Percentiles rank a stretch among this genome's conserved stretches.
These are phyloP conservation scores for Sutorius australiensis DNA, from an alignment of 768 basidiomycete species.

Conservation along the genomic window DNA sequence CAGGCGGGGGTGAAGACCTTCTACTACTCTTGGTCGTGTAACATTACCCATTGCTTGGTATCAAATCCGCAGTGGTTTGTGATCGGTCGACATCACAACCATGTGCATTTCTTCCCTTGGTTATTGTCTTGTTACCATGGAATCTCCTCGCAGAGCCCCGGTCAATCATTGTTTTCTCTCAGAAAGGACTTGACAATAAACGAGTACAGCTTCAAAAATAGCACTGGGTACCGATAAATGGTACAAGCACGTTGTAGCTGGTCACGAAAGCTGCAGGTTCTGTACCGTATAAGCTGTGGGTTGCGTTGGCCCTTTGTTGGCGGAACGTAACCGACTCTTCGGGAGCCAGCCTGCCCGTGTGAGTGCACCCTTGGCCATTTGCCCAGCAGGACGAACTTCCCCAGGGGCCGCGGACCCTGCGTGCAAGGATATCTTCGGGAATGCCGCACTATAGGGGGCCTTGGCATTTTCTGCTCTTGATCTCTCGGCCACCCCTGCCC, in stretches of 20 bases:
- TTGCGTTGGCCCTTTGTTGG: conserved; percentile 3
- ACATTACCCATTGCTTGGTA: conserved; percentile 23
- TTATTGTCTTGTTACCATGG: conserved; percentile 16
- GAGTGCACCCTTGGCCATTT: conserved; percentile 52
- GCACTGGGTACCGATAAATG: not conserved
- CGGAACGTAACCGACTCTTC: conserved; percentile 16
- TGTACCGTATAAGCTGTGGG: conserved; percentile 19
- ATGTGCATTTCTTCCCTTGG: conserved; percentile 11
- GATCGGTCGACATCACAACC: conserved; percentile 5
- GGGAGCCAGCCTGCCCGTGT: conserved; percentile 31
- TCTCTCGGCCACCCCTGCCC: conserved; percentile 35
- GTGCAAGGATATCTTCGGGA: conserved; percentile 24
- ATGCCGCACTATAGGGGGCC: conserved; percentile 19
- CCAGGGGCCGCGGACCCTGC: conserved; percentile 60
- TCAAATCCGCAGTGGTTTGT: conserved; percentile 10
- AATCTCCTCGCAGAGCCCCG: not conserved
- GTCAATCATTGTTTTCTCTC: conserved; percentile 5
- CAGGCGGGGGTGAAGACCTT: conserved; percentile 11
- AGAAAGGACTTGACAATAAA: conserved; percentile 12
- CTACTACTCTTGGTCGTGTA: conserved; percentile 28
- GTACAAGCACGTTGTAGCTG: not conserved
- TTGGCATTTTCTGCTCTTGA: conserved; percentile 30
- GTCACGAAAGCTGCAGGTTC: conserved; percentile 20
- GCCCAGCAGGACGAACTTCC: conserved; percentile 52
- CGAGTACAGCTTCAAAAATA: conserved; percentile 1